Percentiles rank a stretch among this genome's conserved stretches.
phyloP scores from a whole-genome alignment of 441 rosid species.

The Bruguiera hainesii region DNA sequence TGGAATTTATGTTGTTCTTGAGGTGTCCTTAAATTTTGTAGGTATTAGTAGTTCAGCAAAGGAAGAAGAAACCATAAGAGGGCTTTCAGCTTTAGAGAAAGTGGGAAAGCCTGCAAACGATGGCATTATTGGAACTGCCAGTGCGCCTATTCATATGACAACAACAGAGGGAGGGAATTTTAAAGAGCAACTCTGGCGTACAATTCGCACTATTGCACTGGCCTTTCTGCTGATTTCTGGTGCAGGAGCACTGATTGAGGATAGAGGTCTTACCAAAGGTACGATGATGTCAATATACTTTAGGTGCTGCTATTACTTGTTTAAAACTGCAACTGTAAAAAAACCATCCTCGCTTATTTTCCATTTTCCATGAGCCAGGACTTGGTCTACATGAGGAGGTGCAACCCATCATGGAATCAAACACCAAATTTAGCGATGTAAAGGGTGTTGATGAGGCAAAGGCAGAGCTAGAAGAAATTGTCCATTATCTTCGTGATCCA shows the following conservation, averaged over 20 bases:
- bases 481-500: constrained; percentile 96
- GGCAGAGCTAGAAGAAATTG: constrained; percentile 92
- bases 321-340: constrained; percentile 4
- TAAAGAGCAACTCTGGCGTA: constrained; percentile 96
- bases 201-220: constrained; percentile 68
- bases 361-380: constrained; percentile 37
- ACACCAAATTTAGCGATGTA: constrained; percentile 84
- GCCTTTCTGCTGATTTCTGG: constrained; percentile 88
- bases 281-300: constrained; percentile 1
- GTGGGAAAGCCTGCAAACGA: constrained; percentile 62
- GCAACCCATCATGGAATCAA: constrained; percentile 85
- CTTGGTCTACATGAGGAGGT: constrained; percentile 94
- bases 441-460: constrained; percentile 99
- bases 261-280: constrained; percentile 89
- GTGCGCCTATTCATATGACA: constrained; percentile 87
- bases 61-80: constrained; percentile 56
- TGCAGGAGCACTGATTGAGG: constrained; percentile 88
- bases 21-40: constrained; percentile 21
- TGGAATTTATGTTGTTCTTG: not conserved
- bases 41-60: constrained; percentile 52
- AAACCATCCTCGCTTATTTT: constrained; percentile 6
- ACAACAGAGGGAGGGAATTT: constrained; percentile 78
- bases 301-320: not conserved
- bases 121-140: constrained; percentile 72
- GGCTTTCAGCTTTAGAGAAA: constrained; percentile 61